A percentile compares a stretch with the other conserved stretches of the same genome.
Evolutionary conservation across 257 asterid species (phyloP).

Genomic region (Solanum peruvianum): DNA sequence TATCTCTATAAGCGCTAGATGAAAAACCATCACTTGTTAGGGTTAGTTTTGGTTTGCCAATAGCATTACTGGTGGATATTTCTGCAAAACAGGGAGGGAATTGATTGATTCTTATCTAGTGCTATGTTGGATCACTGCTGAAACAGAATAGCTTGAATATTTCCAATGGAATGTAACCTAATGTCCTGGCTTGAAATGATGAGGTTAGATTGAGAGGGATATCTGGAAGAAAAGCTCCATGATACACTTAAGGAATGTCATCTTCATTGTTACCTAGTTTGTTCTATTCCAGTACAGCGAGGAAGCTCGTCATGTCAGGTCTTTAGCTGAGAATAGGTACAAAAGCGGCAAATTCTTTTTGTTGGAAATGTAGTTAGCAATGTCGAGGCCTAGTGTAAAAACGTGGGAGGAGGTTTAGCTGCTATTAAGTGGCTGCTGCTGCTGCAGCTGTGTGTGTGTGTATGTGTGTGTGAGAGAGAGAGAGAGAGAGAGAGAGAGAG

Average conservation of each 20-base stretch:
- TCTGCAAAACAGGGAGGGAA: background rate
- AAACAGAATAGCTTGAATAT: background rate
- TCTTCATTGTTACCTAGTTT: background rate
- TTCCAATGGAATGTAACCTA: background rate
- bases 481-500: background rate
- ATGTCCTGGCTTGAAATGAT: background rate
- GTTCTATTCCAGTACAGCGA: background rate
- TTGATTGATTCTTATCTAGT: background rate
- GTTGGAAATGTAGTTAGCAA: background rate
- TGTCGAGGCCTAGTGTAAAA: background rate
- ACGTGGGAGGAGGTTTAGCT: background rate
- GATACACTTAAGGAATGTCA: background rate
- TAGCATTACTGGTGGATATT: background rate
- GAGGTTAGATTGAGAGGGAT: background rate
- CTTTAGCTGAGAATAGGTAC: background rate
- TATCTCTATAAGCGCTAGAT: background rate
- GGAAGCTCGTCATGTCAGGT: background rate
- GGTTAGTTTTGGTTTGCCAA: background rate
- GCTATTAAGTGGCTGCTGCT: background rate
- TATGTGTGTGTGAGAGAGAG: background rate
- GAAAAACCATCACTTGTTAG: background rate
- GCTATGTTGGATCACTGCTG: background rate
- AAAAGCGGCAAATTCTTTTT: background rate
- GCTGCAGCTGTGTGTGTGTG: background rate
- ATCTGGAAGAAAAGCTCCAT: background rate